phyloP scores from a whole-genome alignment of 202 grass and related monocot species.

The Brachypodium distachyon region DNA sequence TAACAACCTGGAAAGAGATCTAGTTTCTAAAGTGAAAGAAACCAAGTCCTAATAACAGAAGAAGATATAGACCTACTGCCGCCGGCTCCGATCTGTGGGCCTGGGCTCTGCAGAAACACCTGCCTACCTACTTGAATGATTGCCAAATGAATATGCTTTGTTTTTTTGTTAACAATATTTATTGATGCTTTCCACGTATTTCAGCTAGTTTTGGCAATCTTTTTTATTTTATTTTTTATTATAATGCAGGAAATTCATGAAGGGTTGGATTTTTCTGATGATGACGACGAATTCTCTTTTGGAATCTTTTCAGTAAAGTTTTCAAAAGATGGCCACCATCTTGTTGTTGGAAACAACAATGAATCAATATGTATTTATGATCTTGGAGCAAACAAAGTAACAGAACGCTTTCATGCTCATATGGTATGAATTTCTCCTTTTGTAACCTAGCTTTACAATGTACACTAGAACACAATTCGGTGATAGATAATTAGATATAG shows the following conservation, averaged over 20 bases:
- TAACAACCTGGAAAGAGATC: too few relatives aligned
- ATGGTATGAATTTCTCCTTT: slow-evolving; percentile 7
- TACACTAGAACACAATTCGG: neutral
- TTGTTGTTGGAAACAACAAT: slow-evolving; percentile 53
- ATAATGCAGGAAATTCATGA: slow-evolving; percentile 55
- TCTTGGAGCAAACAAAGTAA: slow-evolving; percentile 58
- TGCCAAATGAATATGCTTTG: neutral
- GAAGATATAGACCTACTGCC: too few relatives aligned
- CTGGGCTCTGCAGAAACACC: too few relatives aligned
- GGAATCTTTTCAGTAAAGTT: slow-evolving; percentile 68
- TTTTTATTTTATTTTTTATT: neutral
- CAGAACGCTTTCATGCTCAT: slow-evolving; percentile 41
- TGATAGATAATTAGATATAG: neutral
- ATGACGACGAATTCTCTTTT: slow-evolving; percentile 26
- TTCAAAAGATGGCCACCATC: slow-evolving; percentile 52
- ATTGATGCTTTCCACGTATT: neutral
- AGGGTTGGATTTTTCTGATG: slow-evolving; percentile 45
- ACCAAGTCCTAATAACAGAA: too few relatives aligned
- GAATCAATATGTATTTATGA: slow-evolving; percentile 72
- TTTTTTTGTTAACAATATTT: neutral
- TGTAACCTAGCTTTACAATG: neutral
- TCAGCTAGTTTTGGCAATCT: neutral
- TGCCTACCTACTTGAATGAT: neutral
- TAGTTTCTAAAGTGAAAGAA: too few relatives aligned
- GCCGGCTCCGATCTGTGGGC: too few relatives aligned